phyloP scores from a whole-genome alignment of 805 yeast genomes.

The Candida peoriensis region DNA sequence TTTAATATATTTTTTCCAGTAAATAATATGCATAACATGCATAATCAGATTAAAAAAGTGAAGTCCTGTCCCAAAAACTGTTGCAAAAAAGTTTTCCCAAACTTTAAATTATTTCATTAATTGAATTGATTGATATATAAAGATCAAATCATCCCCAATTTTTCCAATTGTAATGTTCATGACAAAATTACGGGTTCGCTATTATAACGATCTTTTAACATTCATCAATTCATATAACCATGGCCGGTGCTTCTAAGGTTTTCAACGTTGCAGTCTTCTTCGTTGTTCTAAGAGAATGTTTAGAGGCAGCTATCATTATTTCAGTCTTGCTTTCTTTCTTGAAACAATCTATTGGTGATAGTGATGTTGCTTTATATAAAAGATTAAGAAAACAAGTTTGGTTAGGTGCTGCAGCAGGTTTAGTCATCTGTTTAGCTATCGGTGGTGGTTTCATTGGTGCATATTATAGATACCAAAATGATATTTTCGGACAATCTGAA shows the following conservation, averaged over 20 bases:
- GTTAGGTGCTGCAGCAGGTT: constrained; percentile 73
- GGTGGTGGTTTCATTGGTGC: constrained; percentile 96
- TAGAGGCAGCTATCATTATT: constrained; percentile 89
- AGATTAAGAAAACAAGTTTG: constrained; percentile 76
- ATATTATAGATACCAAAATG: constrained; percentile 73
- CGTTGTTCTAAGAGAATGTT: constrained; percentile 87
- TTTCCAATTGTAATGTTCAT: too few species aligned
- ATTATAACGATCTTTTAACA: too few species aligned
- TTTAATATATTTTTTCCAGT: too few species aligned
- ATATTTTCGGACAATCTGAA: constrained; percentile 83
- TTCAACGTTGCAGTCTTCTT: constrained; percentile 60
- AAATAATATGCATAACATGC: too few species aligned
- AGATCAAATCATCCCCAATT: too few species aligned
- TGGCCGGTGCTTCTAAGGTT: constrained; percentile 9
- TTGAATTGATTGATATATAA: too few species aligned
- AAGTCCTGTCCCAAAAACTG: too few species aligned
- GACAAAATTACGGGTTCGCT: too few species aligned
- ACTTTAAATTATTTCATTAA: too few species aligned
- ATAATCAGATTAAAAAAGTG: too few species aligned
- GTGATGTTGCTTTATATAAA: constrained; percentile 51
- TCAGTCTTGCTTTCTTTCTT: constrained; percentile 89
- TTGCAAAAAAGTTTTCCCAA: too few species aligned
- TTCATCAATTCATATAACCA: too few species aligned
- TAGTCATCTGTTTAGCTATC: constrained; percentile 70
- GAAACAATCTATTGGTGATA: constrained; percentile 72